Evolutionary conservation across 192 early-diverging fungal species (phyloP).

Genomic region (Gonapodya sp.): DNA sequence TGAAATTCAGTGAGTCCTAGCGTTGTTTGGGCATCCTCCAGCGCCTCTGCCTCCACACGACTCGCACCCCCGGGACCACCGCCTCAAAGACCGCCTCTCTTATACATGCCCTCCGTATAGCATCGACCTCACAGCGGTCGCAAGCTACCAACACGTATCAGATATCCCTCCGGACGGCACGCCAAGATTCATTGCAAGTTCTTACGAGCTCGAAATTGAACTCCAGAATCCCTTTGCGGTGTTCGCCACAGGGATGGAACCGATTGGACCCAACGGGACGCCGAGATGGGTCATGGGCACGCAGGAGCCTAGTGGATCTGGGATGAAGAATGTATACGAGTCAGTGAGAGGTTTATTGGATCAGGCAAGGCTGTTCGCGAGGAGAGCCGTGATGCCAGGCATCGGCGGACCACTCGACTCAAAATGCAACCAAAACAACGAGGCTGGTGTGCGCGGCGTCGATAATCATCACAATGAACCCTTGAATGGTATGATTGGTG

Average conservation of each 20-base stretch:
- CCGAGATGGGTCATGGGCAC: not conserved
- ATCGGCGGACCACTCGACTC: no score
- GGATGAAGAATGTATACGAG: not conserved
- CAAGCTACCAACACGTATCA: slow-evolving; percentile 22
- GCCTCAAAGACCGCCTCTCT: slow-evolving; percentile 80
- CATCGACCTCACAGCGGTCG: slow-evolving; percentile 85
- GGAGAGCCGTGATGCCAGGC: not conserved
- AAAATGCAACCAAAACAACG: no score
- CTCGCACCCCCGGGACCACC: slow-evolving; percentile 34
- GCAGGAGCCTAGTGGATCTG: not conserved
- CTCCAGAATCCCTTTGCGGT: not conserved
- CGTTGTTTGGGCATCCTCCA: not conserved
- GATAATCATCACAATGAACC: no score
- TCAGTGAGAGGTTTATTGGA: not conserved
- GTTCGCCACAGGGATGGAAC: not conserved
- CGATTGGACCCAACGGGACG: not conserved
- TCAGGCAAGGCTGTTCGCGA: not conserved
- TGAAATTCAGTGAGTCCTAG: slow-evolving; percentile 17
- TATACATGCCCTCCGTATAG: slow-evolving; percentile 75
- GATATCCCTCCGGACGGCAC: not conserved
- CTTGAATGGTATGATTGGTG: no score
- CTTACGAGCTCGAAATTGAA: slow-evolving; percentile 2
- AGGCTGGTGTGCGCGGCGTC: no score
- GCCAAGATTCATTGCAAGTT: no score
- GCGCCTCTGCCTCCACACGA: slow-evolving; percentile 29